Base-by-base conservation (phyloP, 2,329 filamentous ascomycete genomes). In the Cladosporium sp. region DNA sequence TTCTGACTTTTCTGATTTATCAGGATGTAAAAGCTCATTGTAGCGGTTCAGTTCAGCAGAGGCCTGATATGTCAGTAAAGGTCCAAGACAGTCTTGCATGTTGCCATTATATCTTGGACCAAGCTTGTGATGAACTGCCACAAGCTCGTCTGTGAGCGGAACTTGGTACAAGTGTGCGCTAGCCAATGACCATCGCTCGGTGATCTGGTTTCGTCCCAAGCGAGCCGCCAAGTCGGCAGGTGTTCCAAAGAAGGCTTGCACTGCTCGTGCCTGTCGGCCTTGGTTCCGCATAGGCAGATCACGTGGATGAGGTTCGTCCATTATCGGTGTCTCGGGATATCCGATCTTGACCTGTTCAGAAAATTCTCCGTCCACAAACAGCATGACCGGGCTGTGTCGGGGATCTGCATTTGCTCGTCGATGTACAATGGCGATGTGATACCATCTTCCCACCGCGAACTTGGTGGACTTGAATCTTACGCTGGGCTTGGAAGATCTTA, bases 361-460 rank as follows among this genome's bases (percentile, higher is more conserved):
- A 73, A 97, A 96, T 69, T 97, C 90, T 53, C 94, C 94, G 71
- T 99, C 85, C 61, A 99, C 85, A 69, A 93, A 97, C 12, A 99
- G 81, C 12, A 89, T 89, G 17, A 93, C 93, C 66, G 66, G 52
- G 53, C 69, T 71, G 36, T 68, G 65, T 36, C 57, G 60, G 10
- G 67, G 61, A 52, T 70, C 67, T 50, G 62, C 52, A 2, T 45
- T 49, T 20, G 59, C 62, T 57, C 64, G 64, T 50, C 88, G 86
- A 73, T 99, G 94, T 22, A 94, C 90, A 60, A 99, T 77, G 42
- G 88, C 90, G 66, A 99, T 84, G 72, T 99, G 94, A 72, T 99
- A 99, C 94, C 94, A 99, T 65, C 78, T 81, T 56, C 85, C 83
- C 61, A 89, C 81, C 65, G 86, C 78, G 68, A 99, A 97, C 0